Evolutionary conservation across 768 basidiomycete genomes (phyloP).

Genomic region (Lenzites betulinus): DNA sequence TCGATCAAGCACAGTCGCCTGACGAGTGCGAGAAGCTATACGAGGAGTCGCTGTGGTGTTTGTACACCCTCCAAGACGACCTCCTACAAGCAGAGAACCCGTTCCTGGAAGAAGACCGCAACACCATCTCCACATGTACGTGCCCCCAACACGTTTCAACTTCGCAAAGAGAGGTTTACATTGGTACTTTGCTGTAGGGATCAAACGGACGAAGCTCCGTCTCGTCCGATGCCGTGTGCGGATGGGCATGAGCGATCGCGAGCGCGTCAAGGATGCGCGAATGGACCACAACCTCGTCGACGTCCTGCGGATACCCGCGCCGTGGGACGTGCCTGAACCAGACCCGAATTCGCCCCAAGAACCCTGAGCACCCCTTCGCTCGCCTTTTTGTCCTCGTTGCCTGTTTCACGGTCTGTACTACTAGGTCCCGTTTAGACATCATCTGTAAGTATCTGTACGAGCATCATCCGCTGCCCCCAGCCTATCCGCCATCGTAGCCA

Average conservation of each 20-base stretch:
- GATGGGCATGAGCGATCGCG: slow-evolving; percentile 74
- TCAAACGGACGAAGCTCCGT: slow-evolving; percentile 81
- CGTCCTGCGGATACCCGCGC: slow-evolving; percentile 66
- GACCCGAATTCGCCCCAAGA: slow-evolving; percentile 1
- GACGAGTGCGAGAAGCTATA: slow-evolving; percentile 92
- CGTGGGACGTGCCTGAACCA: slow-evolving; percentile 46
- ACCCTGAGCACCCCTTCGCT: neutral
- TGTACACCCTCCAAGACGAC: slow-evolving; percentile 91
- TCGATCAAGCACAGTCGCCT: slow-evolving; percentile 73
- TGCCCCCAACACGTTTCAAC: slow-evolving; percentile 14
- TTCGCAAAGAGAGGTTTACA: slow-evolving; percentile 7
- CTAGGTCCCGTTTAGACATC: neutral
- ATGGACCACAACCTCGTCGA: slow-evolving; percentile 82
- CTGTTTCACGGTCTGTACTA: neutral
- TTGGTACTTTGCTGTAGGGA: slow-evolving; percentile 50
- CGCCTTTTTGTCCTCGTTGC: neutral
- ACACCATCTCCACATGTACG: slow-evolving; percentile 77
- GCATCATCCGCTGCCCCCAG: neutral
- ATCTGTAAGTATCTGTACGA: neutral
- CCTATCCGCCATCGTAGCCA: neutral
- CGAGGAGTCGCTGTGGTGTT: slow-evolving; percentile 92
- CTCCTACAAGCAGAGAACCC: slow-evolving; percentile 79
- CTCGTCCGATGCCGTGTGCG: slow-evolving; percentile 76
- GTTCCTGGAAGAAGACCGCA: slow-evolving; percentile 80
- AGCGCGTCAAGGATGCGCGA: slow-evolving; percentile 73